Conservation (phyloP, 768 basidiomycete genomes). For the Gelatoporia subvermispora region DNA sequence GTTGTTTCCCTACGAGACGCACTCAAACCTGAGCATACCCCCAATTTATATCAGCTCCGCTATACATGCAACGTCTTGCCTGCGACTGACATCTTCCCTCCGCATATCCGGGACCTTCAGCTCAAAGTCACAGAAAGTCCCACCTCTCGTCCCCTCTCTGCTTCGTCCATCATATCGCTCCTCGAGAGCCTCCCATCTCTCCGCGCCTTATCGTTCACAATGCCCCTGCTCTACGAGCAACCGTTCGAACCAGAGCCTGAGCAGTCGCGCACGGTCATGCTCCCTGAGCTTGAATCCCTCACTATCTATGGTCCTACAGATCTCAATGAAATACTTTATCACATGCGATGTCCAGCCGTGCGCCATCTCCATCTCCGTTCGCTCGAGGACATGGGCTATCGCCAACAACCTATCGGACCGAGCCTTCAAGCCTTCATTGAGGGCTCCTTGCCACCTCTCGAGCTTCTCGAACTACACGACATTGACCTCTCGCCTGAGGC, state of each 20-base stretch:
- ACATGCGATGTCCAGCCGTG: conserved; percentile 32
- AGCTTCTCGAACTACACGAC: conserved; percentile 45
- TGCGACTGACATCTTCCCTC: conserved; percentile 26
- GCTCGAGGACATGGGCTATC: conserved; percentile 27
- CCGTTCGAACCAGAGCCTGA: conserved; percentile 15
- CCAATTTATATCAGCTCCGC: conserved; percentile 9
- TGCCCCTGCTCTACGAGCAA: conserved; percentile 26
- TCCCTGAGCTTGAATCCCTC: conserved; percentile 26
- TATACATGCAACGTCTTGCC: conserved; percentile 15
- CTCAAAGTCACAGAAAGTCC: conserved; percentile 14
- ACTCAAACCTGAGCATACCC: conserved; percentile 12
- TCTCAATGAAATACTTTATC: conserved; percentile 24
- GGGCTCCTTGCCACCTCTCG: conserved; percentile 29
- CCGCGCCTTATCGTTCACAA: conserved; percentile 35
- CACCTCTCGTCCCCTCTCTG: conserved; percentile 15
- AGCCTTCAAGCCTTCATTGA: conserved; percentile 28
- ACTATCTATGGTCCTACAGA: conserved; percentile 26
- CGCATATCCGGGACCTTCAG: conserved; percentile 13
- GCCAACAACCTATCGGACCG: conserved; percentile 29
- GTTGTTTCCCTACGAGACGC: conserved; percentile 3
- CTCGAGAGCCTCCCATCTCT: conserved; percentile 38
- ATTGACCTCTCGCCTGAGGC: conserved; percentile 36
- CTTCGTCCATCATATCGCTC: conserved; percentile 17
- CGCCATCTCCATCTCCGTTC: conserved; percentile 37
- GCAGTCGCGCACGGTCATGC: conserved; percentile 11